A percentile compares a stretch with the other conserved stretches of the same genome.
Evolutionary conservation across 768 basidiomycete genomes (phyloP).

Genomic region (Pholiota microspora): DNA sequence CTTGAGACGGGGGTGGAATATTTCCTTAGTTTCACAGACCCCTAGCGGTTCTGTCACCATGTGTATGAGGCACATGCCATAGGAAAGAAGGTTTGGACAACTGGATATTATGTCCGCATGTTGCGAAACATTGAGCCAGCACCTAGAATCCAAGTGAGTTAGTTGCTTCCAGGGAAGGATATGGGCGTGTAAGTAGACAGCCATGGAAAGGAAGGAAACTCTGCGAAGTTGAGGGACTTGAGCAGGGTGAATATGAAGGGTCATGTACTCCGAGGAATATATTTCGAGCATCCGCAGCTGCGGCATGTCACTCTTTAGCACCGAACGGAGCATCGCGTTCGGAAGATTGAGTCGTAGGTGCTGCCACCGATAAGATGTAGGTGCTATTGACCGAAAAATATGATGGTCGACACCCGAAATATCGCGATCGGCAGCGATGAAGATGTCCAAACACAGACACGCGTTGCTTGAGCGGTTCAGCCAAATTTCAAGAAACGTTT

Average conservation of each 20-base stretch:
- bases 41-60: slow-evolving; percentile 10
- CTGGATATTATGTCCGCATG: slow-evolving; percentile 24
- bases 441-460: slow-evolving; percentile 18
- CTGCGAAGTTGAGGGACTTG: slow-evolving; percentile 16
- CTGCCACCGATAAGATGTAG: slow-evolving; percentile 19
- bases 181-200: slow-evolving; percentile 17
- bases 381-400: slow-evolving; percentile 12
- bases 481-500: slow-evolving; percentile 18
- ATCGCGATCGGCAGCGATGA: slow-evolving; percentile 15
- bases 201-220: slow-evolving; percentile 19
- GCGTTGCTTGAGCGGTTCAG: slow-evolving; percentile 18
- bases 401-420: slow-evolving; percentile 11
- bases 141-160: slow-evolving; percentile 18
- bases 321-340: slow-evolving; percentile 12
- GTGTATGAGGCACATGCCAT: slow-evolving; percentile 20
- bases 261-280: slow-evolving; percentile 16
- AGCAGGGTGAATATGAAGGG: slow-evolving; percentile 9
- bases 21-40: slow-evolving; percentile 6
- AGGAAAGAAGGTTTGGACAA: slow-evolving; percentile 22
- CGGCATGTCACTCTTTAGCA: slow-evolving; percentile 19
- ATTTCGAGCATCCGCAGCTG: slow-evolving; percentile 20
- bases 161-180: slow-evolving; percentile 19
- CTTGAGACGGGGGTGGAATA: slow-evolving; percentile 14
- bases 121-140: slow-evolving; percentile 23
- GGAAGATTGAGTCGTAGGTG: slow-evolving; percentile 21